Base-by-base conservation (phyloP, 2,329 filamentous ascomycete species). In the Trichoderma brevicompactum region DNA sequence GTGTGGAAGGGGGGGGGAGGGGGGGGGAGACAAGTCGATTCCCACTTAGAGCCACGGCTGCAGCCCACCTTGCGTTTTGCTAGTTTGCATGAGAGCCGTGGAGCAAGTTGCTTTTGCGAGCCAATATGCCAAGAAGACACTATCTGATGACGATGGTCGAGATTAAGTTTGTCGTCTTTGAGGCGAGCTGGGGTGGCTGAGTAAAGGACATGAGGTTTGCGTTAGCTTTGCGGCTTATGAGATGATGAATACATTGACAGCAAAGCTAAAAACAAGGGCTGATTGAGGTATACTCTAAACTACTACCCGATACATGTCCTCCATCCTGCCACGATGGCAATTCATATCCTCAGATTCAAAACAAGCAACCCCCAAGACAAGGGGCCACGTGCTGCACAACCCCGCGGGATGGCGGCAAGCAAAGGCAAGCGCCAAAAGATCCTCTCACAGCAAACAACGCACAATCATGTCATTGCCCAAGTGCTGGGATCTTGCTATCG, bases 11-110 rank as follows among this genome's bases (percentile, higher is more conserved):
- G 34, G 44, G 66, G 36, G 52, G 50, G 56, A 34, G 52, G 50
- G 56, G 46, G 28, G 41, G 56, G 50, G 55, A 52, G 43, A 46
- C 59, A 69, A 59, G n/a, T n/a, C 43, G 40, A 23, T 44, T 62
- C 34, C 59, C 38, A 15, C 49, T 63, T 46, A 19, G 59, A 54
- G 59, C 32, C 38, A 12, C 38, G 38, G 48, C 49, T 32, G 23
- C 46, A 38, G 17, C 40, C 38, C 48, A 53, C 55, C 43, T 36
- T 61, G 56, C 28, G 36, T 13, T 28, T 49, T 48, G 44, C 23
- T 46, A 44, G 36, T 55, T 55, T 41, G 52, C 52, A 56, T 38
- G 23, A 38, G 19, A 28, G 23, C 23, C 23, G n/a, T 5, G 41
- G 10, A 38, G 36, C 36, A 41, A 41, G 34, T 28, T 50, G 40